Base-by-base conservation (phyloP, 139 green algal genomes). In the Chlorella sorokiniana region DNA sequence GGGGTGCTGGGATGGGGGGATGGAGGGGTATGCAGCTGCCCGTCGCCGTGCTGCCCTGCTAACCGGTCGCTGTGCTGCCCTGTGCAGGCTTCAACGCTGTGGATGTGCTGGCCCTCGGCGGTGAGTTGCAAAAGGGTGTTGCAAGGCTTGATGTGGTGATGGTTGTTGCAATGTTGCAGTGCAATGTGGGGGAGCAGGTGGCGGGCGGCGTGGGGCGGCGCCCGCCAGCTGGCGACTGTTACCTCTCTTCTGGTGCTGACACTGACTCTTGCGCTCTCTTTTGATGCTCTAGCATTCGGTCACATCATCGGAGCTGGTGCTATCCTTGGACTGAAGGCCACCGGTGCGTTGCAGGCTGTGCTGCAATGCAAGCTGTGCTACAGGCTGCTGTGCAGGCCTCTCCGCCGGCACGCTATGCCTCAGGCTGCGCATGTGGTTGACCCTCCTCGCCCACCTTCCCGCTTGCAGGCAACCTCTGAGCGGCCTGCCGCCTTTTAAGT, bases 31-130 rank as follows among this genome's bases (percentile, higher is more conserved):
- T 77, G 0, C 0, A 22, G 37, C 16, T 33, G n/a, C 31, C 56
- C 59, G 25, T 69, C 20, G 0, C 44, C 18, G 8, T 71, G 22
- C 1, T 67, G 41, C 33, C 16, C 37, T 37, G 22, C 11, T 33
- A 48, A 2, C 40, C 31, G 61, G 9, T 11, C 54, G 27, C 37
- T 27, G 31, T 37, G 5, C n/a, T 69, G 64, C 37, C 2, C 22
- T 70, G 59, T 74, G 59, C 90, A 94, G 93, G 95, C 72, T 98
- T 98, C 92, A 98, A 96, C 42, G 87, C 87, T 33, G 90, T 93
- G 22, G 95, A 98, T 80, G 91, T 95, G 42, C 87, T 98, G 41
- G 93, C 92, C 27, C 91, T 93, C 61, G 96, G 96, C 54, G 88
- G 92, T 27, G 91, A 37, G 25, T 10, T 25, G 59, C 25, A 37